A percentile compares a stretch with the other conserved stretches of the same genome.
phyloP scores from a whole-genome alignment of 140 eudicot species.

The Ambrosia hybrid region DNA sequence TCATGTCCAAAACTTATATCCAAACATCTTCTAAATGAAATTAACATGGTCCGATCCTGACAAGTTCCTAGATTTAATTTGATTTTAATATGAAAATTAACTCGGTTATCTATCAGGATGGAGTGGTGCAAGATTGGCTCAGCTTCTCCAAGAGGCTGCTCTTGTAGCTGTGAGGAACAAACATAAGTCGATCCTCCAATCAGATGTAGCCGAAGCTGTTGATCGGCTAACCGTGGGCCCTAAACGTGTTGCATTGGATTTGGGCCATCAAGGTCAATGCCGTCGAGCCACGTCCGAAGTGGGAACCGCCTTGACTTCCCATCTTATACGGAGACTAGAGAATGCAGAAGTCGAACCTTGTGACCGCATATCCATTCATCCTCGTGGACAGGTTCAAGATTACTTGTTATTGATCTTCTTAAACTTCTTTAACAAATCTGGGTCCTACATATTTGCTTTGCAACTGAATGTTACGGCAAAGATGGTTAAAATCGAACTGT shows the following conservation, averaged over 20 bases:
- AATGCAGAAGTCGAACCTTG: conserved; percentile 73
- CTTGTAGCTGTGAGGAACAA: conserved; percentile 84
- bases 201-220: conserved; percentile 92
- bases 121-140: conserved; percentile 96
- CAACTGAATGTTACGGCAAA: too few species aligned
- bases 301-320: conserved; percentile 82
- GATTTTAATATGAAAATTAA: conserved; percentile 19
- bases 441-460: too few species aligned
- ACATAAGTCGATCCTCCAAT: conserved; percentile 63
- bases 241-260: conserved; percentile 59
- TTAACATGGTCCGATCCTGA: too few species aligned
- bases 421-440: background rate
- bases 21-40: too few species aligned
- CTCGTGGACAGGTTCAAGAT: conserved; percentile 81
- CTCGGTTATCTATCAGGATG: conserved; percentile 57
- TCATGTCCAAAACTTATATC: too few species aligned
- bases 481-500: background rate
- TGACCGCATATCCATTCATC: conserved; percentile 81
- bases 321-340: conserved; percentile 66
- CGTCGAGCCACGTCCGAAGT: conserved; percentile 85
- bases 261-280: conserved; percentile 91
- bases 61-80: too few species aligned
- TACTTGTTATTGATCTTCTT: background rate
- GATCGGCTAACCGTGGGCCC: conserved; percentile 94
- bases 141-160: conserved; percentile 94